Percentiles rank a stretch among this genome's conserved stretches.
Evolutionary conservation across 2,329 filamentous ascomycete species (phyloP).

Genomic region (Colletotrichum nymphaeae): DNA sequence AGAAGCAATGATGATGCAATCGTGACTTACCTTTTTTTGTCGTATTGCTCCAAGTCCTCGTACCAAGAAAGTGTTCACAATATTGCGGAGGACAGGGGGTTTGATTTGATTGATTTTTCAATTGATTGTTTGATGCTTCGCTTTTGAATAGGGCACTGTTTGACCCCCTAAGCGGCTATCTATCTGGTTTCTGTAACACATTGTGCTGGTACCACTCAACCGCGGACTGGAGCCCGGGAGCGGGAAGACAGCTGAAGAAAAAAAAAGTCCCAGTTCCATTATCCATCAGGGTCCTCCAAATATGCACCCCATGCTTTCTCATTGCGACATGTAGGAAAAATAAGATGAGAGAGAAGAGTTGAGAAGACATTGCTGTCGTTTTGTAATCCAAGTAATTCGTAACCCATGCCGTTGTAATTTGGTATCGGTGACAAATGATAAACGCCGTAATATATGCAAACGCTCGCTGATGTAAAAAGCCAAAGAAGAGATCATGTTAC

Average conservation of each 20-base stretch:
- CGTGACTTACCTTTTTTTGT: background rate
- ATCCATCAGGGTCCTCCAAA: conserved; percentile 28
- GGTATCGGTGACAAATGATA: conserved; percentile 40
- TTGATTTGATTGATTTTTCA: conserved; percentile 26
- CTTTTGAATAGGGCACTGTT: conserved; percentile 12
- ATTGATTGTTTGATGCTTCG: conserved; percentile 23
- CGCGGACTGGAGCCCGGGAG: conserved; percentile 23
- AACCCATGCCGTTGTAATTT: conserved; percentile 27
- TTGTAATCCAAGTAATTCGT: conserved; percentile 30
- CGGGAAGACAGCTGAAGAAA: conserved; percentile 31
- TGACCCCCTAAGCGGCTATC: conserved; percentile 14
- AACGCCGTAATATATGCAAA: conserved; percentile 44
- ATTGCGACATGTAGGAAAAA: conserved; percentile 10
- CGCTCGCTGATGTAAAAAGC: conserved; percentile 30
- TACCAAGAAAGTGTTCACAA: background rate
- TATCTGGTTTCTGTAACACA: conserved; percentile 35
- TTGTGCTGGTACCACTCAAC: conserved; percentile 30
- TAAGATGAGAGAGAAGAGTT: conserved; percentile 23
- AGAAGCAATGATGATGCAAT: conserved; percentile 33
- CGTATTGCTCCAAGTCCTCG: background rate
- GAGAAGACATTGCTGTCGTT: conserved; percentile 33
- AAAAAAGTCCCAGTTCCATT: conserved; percentile 23
- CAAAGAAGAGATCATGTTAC: conserved; percentile 28
- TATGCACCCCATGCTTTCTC: conserved; percentile 20
- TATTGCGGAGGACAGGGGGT: conserved; percentile 14